Evolutionary conservation across 352 stramenopile species (phyloP).

Genomic region (Pythium dissotocum): DNA sequence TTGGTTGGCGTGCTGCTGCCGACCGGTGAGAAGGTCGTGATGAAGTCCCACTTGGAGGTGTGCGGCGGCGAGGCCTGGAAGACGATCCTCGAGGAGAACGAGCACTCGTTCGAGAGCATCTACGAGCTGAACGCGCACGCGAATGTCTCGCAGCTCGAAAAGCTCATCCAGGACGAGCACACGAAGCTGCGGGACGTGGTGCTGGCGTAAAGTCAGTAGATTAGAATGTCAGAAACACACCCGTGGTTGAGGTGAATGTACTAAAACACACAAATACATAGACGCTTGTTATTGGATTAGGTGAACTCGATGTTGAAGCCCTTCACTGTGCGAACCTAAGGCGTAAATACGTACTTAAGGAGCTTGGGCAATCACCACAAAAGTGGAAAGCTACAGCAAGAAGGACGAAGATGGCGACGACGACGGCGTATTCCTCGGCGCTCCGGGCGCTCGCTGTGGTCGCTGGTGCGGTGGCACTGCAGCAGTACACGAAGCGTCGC

Average conservation of each 20-base stretch:
- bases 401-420: constrained; percentile 9
- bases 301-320: constrained; percentile 17
- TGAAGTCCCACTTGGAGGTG: constrained; percentile 91
- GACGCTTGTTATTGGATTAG: constrained; percentile 29
- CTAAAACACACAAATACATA: constrained; percentile 27
- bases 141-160: constrained; percentile 85
- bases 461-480: constrained; percentile 37
- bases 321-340: constrained; percentile 6
- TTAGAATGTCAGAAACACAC: constrained; percentile 16
- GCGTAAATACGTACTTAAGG: too few relatives aligned
- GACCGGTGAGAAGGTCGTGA: constrained; percentile 90
- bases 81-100: constrained; percentile 89
- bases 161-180: constrained; percentile 85
- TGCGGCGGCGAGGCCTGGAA: constrained; percentile 96
- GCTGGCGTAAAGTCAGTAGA: constrained; percentile 44
- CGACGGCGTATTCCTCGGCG: constrained; percentile 10
- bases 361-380: constrained; percentile 1
- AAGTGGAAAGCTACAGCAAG: not conserved
- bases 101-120: constrained; percentile 95
- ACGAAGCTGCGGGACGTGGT: constrained; percentile 74
- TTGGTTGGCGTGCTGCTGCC: constrained; percentile 93
- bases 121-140: constrained; percentile 92
- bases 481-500: constrained; percentile 40
- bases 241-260: constrained; percentile 9
- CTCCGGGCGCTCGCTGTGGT: constrained; percentile 33